phyloP scores from a whole-genome alignment of 495 filamentous ascomycete genomes.

The Penicillium egyptiacum region DNA sequence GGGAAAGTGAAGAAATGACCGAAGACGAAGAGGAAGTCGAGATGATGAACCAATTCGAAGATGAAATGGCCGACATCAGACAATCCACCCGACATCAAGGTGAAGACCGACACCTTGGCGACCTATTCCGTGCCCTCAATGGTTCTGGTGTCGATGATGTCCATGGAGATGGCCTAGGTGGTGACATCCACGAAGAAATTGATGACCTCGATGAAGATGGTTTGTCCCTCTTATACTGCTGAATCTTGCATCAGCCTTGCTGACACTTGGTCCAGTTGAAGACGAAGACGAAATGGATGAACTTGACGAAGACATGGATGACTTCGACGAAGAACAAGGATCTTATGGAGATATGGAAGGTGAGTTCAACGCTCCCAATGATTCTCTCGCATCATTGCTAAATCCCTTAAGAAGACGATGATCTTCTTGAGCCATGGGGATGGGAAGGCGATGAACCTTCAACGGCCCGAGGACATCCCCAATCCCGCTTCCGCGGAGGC shows the following conservation, averaged over 20 bases:
- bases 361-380: slow-evolving; percentile 15
- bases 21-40: slow-evolving; percentile 57
- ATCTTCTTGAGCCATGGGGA: slow-evolving; percentile 54
- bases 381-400: slow-evolving; percentile 12
- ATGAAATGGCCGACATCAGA: slow-evolving; percentile 60
- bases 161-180: slow-evolving; percentile 38
- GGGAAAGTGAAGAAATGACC: slow-evolving; percentile 59
- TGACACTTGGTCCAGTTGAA: slow-evolving; percentile 20
- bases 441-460: slow-evolving; percentile 55
- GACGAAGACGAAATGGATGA: slow-evolving; percentile 57
- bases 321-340: slow-evolving; percentile 48
- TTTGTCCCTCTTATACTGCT: slow-evolving; percentile 42
- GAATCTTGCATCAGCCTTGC: neutral
- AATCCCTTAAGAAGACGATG: slow-evolving; percentile 42
- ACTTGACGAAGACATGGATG: slow-evolving; percentile 51
- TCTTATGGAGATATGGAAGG: slow-evolving; percentile 49
- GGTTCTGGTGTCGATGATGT: slow-evolving; percentile 41
- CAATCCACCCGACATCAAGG: slow-evolving; percentile 61
- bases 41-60: slow-evolving; percentile 51
- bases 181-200: slow-evolving; percentile 46
- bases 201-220: slow-evolving; percentile 70
- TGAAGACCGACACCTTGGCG: slow-evolving; percentile 53
- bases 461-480: slow-evolving; percentile 46
- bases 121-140: slow-evolving; percentile 45
- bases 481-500: slow-evolving; percentile 45